A percentile compares a stretch with the other conserved stretches of the same genome.
Evolutionary conservation across 805 yeast species (phyloP).

Genomic region (Jamesozyma spencerorum): DNA sequence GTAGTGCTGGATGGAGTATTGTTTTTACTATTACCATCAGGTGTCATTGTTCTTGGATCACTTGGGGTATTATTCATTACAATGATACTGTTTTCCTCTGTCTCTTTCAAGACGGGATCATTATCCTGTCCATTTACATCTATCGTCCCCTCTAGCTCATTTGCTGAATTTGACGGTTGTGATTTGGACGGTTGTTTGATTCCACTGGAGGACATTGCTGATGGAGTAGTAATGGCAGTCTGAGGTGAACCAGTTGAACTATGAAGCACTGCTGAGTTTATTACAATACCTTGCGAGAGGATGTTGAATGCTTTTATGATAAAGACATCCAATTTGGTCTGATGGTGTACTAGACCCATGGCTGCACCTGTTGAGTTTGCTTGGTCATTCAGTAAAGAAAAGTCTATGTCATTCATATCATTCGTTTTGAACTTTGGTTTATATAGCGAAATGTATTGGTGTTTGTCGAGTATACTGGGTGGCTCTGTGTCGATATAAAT

Average conservation of each 20-base stretch:
- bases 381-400: neutral
- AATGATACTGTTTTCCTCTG: no score
- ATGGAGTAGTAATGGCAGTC: slow-evolving; percentile 18
- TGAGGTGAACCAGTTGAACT: slow-evolving; percentile 21
- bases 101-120: no score
- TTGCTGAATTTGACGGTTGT: neutral
- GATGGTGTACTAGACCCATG: slow-evolving; percentile 15
- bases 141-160: neutral
- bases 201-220: slow-evolving; percentile 2
- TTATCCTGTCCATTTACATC: neutral
- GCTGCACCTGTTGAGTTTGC: neutral
- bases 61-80: no score
- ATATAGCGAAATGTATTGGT: no score
- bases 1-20: no score
- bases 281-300: slow-evolving; percentile 14
- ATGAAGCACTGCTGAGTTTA: slow-evolving; percentile 12
- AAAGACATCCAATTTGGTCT: slow-evolving; percentile 21
- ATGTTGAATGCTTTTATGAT: slow-evolving; percentile 21
- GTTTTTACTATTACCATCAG: no score
- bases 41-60: no score
- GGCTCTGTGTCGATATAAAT: no score
- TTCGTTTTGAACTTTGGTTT: no score
- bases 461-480: no score
- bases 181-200: neutral
- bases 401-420: slow-evolving; percentile 7